Conservation (phyloP, 805 yeast species). For the Tetrapisispora namnaoensis region DNA sequence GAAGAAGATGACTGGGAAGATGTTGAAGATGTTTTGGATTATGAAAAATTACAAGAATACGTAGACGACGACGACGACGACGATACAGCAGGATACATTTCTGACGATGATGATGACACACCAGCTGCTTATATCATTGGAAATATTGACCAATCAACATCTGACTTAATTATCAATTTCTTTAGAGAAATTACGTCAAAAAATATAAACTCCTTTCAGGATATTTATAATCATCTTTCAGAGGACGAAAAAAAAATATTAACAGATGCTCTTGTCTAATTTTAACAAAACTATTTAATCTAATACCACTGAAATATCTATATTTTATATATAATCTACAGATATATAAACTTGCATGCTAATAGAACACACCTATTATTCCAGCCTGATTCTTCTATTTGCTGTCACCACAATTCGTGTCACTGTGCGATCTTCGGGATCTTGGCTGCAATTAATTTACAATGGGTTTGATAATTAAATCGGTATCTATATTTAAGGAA, state of each 20-base stretch:
- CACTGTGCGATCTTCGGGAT: neutral
- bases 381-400: neutral
- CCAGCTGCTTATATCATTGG: conserved; percentile 5
- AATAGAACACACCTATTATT: too few relatives aligned
- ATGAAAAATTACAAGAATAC: conserved; percentile 51
- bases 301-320: neutral
- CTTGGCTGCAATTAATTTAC: neutral
- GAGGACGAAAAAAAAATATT: conserved; percentile 47
- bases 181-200: conserved; percentile 47
- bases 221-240: conserved; percentile 37
- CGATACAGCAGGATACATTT: conserved; percentile 2
- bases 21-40: conserved; percentile 58
- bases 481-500: too few relatives aligned
- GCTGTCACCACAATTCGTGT: neutral
- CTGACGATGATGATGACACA: conserved; percentile 10
- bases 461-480: too few relatives aligned
- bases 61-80: conserved; percentile 28
- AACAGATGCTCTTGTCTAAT: conserved; percentile 30
- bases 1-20: conserved; percentile 66
- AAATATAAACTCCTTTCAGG: conserved; percentile 42
- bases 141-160: conserved; percentile 13
- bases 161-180: conserved; percentile 37
- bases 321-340: neutral
- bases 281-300: too few relatives aligned
- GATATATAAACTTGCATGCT: neutral